Conservation (phyloP, 2,329 filamentous ascomycete genomes). For the Exutisphaerella laricina region DNA sequence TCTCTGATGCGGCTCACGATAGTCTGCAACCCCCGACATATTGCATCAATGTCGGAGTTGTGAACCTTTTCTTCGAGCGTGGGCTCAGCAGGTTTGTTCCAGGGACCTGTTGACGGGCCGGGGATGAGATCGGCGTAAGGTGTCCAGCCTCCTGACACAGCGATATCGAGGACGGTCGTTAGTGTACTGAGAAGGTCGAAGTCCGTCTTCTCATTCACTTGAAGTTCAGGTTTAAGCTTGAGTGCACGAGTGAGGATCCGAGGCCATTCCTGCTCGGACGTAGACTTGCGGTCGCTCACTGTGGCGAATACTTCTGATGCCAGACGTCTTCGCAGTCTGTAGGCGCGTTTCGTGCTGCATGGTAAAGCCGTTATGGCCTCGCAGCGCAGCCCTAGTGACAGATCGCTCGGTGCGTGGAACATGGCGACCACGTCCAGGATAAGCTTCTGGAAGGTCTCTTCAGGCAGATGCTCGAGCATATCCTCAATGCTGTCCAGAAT, state of each 20-base stretch:
- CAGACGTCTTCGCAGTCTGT: constrained; percentile 61
- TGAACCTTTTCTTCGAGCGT: constrained; percentile 48
- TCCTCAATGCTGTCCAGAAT: constrained; percentile 19
- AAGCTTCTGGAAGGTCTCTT: constrained; percentile 14
- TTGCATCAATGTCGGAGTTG: constrained; percentile 64
- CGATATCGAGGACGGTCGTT: constrained; percentile 65
- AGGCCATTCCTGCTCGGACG: constrained; percentile 15
- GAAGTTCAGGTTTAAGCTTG: constrained; percentile 42
- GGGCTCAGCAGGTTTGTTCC: constrained; percentile 11
- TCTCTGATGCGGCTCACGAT: constrained; percentile 20
- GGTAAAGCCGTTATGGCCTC: constrained; percentile 58
- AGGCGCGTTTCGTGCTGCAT: constrained; percentile 44
- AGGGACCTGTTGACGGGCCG: constrained; percentile 5
- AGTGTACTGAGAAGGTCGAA: constrained; percentile 63
- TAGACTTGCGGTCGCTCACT: neutral
- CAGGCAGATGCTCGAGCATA: constrained; percentile 20
- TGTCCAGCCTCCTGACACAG: constrained; percentile 59
- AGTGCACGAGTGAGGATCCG: constrained; percentile 25
- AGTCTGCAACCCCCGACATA: constrained; percentile 55
- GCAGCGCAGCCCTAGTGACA: constrained; percentile 42
- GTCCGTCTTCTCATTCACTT: constrained; percentile 53
- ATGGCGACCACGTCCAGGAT: constrained; percentile 11
- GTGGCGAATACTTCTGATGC: constrained; percentile 59
- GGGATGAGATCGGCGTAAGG: constrained; percentile 19
- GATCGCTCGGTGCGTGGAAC: constrained; percentile 9